Base-by-base conservation (phyloP, 2,329 filamentous ascomycete species). In the Penicillium sp. region DNA sequence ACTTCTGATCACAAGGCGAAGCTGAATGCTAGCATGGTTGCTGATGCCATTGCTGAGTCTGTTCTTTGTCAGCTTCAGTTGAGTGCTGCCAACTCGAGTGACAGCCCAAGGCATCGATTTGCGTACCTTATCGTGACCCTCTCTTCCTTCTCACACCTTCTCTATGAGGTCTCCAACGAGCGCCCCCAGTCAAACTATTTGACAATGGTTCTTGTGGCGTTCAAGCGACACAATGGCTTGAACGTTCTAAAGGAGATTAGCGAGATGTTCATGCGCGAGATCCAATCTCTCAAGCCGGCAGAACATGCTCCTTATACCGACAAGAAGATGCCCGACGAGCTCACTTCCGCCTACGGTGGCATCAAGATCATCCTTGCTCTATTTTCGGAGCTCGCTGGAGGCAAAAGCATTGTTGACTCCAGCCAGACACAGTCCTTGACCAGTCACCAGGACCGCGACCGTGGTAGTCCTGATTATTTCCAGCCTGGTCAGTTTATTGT, bases 331-430 rank as follows among this genome's bases (percentile, higher is more conserved):
- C 70, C 74, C 17, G 71, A 73, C 32, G 68, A 74, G 36, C 67
- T 78, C 26, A 74, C 77, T 37, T 75, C 82, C 42, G 81, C 81
- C 15, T 80, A 83, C 56, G 82, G 81, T 21, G 83, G 82, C 37
- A 84, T 96, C 59, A 91, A 90, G 68, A 90, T 92, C 61, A 91
- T 97, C 26, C 79, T 99, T 23, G 86, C 88, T 24, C 82, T 97
- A 47, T 97, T 94, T 68, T 78, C 84, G 2, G 80, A 90, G 53
- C 79, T 97, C 24, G 86, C 88, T 46, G 88, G 87, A 54, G 84
- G 86, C 8, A 96, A 94, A 71, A 84, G 87, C 58, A 84, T 97
- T 46, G 80, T 81, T n/a, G 92, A 97, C 29, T 87, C 92, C 1
- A 76, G 80, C 26, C 85, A 87, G 63, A 84, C 85, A 8, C 74